Percentiles rank a stretch among this genome's conserved stretches.
Evolutionary conservation across 2,329 filamentous ascomycete genomes (phyloP).

Genomic region (Penicillium sp.): DNA sequence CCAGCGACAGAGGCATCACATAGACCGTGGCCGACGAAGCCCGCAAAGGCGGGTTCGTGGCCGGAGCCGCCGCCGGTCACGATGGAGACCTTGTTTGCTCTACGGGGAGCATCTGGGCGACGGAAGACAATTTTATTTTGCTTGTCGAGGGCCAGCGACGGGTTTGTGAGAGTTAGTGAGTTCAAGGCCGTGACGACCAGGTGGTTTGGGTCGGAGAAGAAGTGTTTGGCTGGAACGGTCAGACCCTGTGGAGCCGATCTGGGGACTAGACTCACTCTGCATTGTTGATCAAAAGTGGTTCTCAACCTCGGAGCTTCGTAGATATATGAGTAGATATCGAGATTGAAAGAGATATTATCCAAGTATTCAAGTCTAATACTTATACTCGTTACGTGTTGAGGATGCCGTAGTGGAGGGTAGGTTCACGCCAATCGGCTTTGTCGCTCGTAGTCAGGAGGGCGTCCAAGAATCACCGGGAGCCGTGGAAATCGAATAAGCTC

Average conservation of each 20-base stretch:
- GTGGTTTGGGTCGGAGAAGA: slow-evolving; percentile 79
- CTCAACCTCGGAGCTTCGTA: background rate
- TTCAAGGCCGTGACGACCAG: slow-evolving; percentile 77
- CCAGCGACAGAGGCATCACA: slow-evolving; percentile 81
- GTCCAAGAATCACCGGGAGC: slow-evolving; percentile 2
- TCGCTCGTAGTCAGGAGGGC: background rate
- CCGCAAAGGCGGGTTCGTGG: slow-evolving; percentile 85
- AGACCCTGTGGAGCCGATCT: slow-evolving; percentile 5
- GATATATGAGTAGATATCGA: no score
- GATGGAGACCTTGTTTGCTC: slow-evolving; percentile 68
- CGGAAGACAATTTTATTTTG: slow-evolving; percentile 84
- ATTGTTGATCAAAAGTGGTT: slow-evolving; percentile 27
- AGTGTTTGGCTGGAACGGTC: slow-evolving; percentile 66
- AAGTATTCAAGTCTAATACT: no score
- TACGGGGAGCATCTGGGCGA: slow-evolving; percentile 55
- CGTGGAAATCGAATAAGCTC: slow-evolving; percentile 1
- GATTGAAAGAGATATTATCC: no score
- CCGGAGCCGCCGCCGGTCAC: slow-evolving; percentile 87
- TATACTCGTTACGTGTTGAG: background rate
- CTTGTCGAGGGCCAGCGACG: slow-evolving; percentile 74
- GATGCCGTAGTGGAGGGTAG: background rate
- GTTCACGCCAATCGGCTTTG: background rate
- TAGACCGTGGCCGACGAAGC: slow-evolving; percentile 79
- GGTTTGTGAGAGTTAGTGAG: slow-evolving; percentile 79
- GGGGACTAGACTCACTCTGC: slow-evolving; percentile 35